Percentiles rank a stretch among this genome's conserved stretches.
phyloP scores from a whole-genome alignment of 768 basidiomycete species.

The Clathrus columnatus region DNA sequence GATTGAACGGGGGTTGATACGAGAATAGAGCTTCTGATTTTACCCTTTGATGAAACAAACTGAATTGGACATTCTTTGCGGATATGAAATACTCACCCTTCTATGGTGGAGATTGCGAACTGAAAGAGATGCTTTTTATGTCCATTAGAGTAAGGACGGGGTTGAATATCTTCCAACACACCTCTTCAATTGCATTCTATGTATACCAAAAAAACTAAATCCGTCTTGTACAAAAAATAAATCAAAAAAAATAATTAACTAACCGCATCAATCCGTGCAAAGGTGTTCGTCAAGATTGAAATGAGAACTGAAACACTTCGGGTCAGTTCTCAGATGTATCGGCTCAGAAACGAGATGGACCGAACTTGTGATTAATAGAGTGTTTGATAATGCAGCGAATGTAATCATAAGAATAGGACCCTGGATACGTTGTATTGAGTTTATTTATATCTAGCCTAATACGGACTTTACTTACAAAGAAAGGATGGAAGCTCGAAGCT shows the following conservation, averaged over 20 bases:
- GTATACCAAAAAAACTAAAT: background rate
- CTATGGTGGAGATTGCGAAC: constrained; percentile 75
- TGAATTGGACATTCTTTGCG: background rate
- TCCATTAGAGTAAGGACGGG: background rate
- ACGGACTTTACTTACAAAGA: constrained; percentile 38
- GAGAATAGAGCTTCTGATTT: constrained; percentile 87
- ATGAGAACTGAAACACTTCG: constrained; percentile 49
- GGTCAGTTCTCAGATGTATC: constrained; percentile 2
- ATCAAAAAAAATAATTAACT: too few relatives aligned
- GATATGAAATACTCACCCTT: constrained; percentile 48
- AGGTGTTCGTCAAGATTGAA: constrained; percentile 86
- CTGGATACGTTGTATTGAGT: background rate
- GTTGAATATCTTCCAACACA: constrained; percentile 16
- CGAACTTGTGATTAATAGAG: constrained; percentile 72
- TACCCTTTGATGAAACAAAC: constrained; percentile 40
- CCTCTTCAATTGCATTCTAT: constrained; percentile 56
- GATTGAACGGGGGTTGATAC: constrained; percentile 86
- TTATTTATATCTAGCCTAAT: background rate
- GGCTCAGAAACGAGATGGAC: constrained; percentile 5
- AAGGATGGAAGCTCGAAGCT: constrained; percentile 35
- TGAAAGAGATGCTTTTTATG: constrained; percentile 70
- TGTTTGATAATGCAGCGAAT: constrained; percentile 74
- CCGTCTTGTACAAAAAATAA: background rate
- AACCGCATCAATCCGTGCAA: constrained; percentile 63
- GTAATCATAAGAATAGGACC: constrained; percentile 69